A percentile compares a stretch with the other conserved stretches of the same genome.
Conservation (phyloP, 2,329 filamentous ascomycete genomes). For the Tolypocladium ovalisporum region DNA sequence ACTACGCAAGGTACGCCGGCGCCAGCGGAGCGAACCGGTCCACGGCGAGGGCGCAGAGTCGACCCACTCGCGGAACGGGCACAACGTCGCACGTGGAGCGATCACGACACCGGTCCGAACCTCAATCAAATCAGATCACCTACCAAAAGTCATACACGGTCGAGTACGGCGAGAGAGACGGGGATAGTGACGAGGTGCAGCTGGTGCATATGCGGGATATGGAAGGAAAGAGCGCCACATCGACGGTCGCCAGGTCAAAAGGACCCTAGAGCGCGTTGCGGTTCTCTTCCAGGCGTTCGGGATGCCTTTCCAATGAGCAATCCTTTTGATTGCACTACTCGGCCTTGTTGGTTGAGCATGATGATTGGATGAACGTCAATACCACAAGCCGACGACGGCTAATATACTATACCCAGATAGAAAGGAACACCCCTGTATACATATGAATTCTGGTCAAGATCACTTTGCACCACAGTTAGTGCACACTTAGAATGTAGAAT, state of each 20-base stretch:
- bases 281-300: not conserved
- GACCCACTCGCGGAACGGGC: constrained; percentile 9
- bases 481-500: too few relatives aligned
- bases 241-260: not conserved
- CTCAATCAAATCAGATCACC: constrained; percentile 16
- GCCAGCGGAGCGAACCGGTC: constrained; percentile 5
- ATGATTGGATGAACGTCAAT: not conserved
- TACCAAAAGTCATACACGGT: constrained; percentile 23
- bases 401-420: not conserved
- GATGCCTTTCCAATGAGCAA: not conserved
- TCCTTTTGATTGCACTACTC: not conserved
- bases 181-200: constrained; percentile 18
- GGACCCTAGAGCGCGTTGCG: not conserved
- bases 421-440: not conserved
- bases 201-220: constrained; percentile 19
- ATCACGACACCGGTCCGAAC: constrained; percentile 7
- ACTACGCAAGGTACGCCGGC: constrained; percentile 14
- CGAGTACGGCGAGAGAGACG: constrained; percentile 15
- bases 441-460: not conserved
- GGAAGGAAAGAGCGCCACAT: not conserved
- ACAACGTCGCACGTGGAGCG: constrained; percentile 12
- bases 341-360: not conserved
- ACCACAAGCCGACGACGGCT: not conserved
- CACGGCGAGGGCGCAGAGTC: constrained; percentile 5
- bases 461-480: not conserved